Evolutionary conservation across 805 yeast genomes (phyloP), one percentile per base, ranked within the genome.

Genomic region (Candida bentonensis): DNA sequence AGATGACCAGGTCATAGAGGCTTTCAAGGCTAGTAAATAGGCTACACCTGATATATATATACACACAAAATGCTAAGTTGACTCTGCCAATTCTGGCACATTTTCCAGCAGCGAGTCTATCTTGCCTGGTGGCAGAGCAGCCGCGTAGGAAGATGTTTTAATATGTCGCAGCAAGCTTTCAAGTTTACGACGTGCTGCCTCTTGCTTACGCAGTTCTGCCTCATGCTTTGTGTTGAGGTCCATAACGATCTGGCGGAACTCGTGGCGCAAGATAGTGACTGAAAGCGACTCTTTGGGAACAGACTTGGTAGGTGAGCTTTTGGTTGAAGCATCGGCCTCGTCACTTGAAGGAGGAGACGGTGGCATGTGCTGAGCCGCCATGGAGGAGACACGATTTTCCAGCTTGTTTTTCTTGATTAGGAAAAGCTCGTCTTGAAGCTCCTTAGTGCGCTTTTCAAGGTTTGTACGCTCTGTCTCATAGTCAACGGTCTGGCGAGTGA

Each of bases 401-500:
- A 50, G 44, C n/a, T 43, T 27, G 7, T 41, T 25, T 25, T 46
- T 40, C 3, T 51, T 44, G 20, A 42, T 42, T 22, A 51, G 44
- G 21, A 45, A 44, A 22, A 51, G 46, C 26, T 58, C 53, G 15
- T 44, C 42, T 27, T 55, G 50, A 22, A 58, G 49, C 9, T 50
- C 51, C 30, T 46, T 45, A n/a, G 59, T 53, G 36, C 48, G 51
- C 3, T 44, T 30, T 33, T 61, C 63, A 25, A 62, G 51, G 22
- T 49, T 47, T 1, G 40, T 21, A 3, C 61, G 52, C 42, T 59
- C 61, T 22, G 58, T 46, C 41, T 63, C 67, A 40, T 58, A 57
- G 41, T 54, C 59, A 20, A 63, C 64, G 1, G 67, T 58, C 44
- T 63, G 54, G 17, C 53, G 46, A n/a, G 66, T 63, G 23, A 63